Conservation (phyloP, 2,329 filamentous ascomycete genomes). For the Colletotrichum sp. region DNA sequence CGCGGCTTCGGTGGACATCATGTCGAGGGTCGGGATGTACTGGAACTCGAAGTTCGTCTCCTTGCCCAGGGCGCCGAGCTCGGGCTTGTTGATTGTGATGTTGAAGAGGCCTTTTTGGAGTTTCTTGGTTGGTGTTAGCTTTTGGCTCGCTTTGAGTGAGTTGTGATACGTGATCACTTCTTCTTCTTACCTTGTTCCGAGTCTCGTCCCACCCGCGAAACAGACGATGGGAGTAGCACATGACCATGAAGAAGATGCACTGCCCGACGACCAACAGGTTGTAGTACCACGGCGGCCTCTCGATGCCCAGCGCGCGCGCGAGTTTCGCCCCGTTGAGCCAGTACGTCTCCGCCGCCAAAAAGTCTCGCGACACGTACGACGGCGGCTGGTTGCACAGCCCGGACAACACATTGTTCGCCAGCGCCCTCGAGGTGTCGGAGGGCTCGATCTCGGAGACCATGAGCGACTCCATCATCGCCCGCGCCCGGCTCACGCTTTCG, state of each 20-base stretch:
- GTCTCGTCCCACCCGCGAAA: conserved; percentile 43
- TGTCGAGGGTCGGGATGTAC: conserved; percentile 60
- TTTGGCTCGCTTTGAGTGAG: neutral
- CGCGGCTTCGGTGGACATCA: conserved; percentile 35
- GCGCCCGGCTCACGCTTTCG: conserved; percentile 58
- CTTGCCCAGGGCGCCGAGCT: conserved; percentile 63
- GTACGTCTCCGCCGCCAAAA: conserved; percentile 70
- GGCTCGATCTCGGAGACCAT: conserved; percentile 71
- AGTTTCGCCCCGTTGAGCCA: conserved; percentile 74
- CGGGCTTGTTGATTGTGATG: conserved; percentile 66
- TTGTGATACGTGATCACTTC: neutral
- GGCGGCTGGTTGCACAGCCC: conserved; percentile 71
- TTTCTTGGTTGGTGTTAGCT: conserved; percentile 25
- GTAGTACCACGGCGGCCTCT: conserved; percentile 61
- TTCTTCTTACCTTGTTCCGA: conserved; percentile 27
- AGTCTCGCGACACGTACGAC: conserved; percentile 66
- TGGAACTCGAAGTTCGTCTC: conserved; percentile 74
- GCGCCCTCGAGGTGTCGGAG: conserved; percentile 62
- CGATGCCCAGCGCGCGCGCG: conserved; percentile 62
- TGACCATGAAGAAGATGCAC: conserved; percentile 67
- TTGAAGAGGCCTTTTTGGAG: conserved; percentile 46
- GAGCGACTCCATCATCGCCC: conserved; percentile 70
- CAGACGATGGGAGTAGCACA: conserved; percentile 50
- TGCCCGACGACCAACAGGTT: conserved; percentile 66
- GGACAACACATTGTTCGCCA: conserved; percentile 78